A percentile compares a stretch with the other conserved stretches of the same genome.
phyloP scores from a whole-genome alignment of 495 filamentous ascomycete species.

The Neurospora sp. region DNA sequence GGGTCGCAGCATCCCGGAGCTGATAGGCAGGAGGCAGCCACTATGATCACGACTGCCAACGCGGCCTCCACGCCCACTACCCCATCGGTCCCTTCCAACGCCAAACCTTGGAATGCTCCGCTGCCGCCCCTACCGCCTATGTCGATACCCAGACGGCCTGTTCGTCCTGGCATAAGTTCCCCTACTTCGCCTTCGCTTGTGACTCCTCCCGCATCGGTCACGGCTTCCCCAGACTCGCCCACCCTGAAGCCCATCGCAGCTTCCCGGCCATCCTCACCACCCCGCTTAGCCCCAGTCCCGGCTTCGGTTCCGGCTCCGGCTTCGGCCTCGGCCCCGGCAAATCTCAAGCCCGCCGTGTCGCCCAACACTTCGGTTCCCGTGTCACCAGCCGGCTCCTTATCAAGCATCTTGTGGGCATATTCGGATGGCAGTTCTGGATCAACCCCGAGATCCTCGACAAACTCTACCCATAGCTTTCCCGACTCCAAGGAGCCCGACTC shows the following conservation, averaged over 20 bases:
- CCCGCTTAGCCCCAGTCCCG: not conserved
- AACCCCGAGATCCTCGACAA: constrained; percentile 22
- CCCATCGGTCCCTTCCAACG: constrained; percentile 7
- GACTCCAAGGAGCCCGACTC: constrained; percentile 27
- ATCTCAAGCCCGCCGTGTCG: constrained; percentile 2
- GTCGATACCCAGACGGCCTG: constrained; percentile 22
- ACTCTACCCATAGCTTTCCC: constrained; percentile 21
- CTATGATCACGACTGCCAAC: not conserved
- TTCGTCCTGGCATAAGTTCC: constrained; percentile 10
- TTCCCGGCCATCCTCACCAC: not conserved
- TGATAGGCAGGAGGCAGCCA: not conserved
- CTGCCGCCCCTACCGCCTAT: constrained; percentile 20
- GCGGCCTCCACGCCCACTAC: constrained; percentile 15
- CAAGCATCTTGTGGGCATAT: constrained; percentile 37
- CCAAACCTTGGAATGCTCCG: constrained; percentile 16
- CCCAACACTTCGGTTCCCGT: not conserved
- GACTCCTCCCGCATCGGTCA: not conserved
- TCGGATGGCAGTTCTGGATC: constrained; percentile 30
- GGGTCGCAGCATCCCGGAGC: not conserved
- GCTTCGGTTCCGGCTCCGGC: not conserved
- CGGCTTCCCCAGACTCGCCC: constrained; percentile 1
- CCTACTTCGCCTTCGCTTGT: not conserved
- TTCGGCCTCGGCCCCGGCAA: constrained; percentile 1
- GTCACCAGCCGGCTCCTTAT: constrained; percentile 30
- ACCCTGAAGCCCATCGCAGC: not conserved